Evolutionary conservation across 1,139 yeast species (phyloP).

Genomic region (Protomyces gravidus): DNA sequence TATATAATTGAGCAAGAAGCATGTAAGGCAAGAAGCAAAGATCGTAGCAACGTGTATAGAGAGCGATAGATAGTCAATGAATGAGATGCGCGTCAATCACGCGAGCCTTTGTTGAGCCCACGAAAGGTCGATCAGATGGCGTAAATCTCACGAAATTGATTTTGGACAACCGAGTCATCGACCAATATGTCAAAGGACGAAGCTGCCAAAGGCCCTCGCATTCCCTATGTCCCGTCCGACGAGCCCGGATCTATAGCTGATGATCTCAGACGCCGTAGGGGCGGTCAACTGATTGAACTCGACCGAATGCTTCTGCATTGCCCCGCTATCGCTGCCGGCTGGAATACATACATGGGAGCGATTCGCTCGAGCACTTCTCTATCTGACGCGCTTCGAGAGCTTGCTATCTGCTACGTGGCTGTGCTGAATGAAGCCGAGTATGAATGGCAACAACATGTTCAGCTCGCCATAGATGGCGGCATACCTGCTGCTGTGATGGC

Average conservation of each 20-base stretch:
- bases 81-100: background rate
- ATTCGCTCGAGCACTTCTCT: constrained; percentile 1
- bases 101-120: background rate
- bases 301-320: constrained; percentile 12
- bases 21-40: background rate
- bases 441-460: constrained; percentile 25
- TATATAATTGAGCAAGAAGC: background rate
- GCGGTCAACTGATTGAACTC: constrained; percentile 8
- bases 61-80: background rate
- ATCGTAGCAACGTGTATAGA: too few species aligned
- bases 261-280: constrained; percentile 14
- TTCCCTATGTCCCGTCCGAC: constrained; percentile 14
- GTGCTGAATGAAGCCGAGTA: constrained; percentile 19
- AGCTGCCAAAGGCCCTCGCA: constrained; percentile 1
- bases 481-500: background rate
- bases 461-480: constrained; percentile 12
- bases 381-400: background rate
- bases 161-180: background rate
- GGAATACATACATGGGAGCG: constrained; percentile 15
- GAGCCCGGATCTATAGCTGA: constrained; percentile 4
- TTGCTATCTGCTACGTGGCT: constrained; percentile 21
- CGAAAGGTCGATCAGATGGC: too few species aligned
- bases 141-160: background rate
- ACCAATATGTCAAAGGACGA: background rate
- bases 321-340: constrained; percentile 17